Conservation (phyloP, 2,329 filamentous ascomycete species). For the Domatiomyces catenatus region DNA sequence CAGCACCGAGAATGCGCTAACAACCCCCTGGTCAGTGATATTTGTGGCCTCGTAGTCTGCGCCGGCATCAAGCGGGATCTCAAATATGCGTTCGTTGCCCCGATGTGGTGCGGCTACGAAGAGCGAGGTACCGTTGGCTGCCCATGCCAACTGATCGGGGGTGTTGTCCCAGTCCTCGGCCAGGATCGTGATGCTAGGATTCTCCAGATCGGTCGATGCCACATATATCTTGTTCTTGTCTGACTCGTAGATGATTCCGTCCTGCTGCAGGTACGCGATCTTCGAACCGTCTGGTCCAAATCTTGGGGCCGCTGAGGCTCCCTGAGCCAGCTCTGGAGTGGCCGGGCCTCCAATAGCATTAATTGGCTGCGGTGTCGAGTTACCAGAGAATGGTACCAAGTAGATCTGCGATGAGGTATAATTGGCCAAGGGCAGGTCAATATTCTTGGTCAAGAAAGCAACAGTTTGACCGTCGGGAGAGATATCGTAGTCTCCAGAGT, state of each 20-base stretch:
- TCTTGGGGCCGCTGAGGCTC: constrained; percentile 47
- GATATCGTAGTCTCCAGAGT: constrained; percentile 61
- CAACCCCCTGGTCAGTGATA: constrained; percentile 23
- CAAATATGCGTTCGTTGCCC: constrained; percentile 36
- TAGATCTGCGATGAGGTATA: constrained; percentile 76
- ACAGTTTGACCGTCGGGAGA: constrained; percentile 27
- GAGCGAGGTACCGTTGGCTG: constrained; percentile 41
- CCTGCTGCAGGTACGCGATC: constrained; percentile 68
- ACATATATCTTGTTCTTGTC: constrained; percentile 46
- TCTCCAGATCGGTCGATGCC: constrained; percentile 20
- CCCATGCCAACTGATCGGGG: constrained; percentile 36
- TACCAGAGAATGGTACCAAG: constrained; percentile 49
- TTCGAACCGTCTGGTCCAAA: constrained; percentile 60
- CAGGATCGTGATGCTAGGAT: constrained; percentile 24
- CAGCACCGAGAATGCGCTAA: constrained; percentile 19
- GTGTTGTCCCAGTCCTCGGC: constrained; percentile 37
- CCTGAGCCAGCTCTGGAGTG: constrained; percentile 37
- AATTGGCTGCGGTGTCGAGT: constrained; percentile 31
- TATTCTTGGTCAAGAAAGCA: constrained; percentile 29
- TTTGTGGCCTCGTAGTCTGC: constrained; percentile 23
- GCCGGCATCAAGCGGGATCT: constrained; percentile 21
- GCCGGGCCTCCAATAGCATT: constrained; percentile 25
- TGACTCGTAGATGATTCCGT: constrained; percentile 59
- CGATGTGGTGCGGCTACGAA: constrained; percentile 60
- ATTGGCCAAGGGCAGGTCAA: constrained; percentile 31